Evolutionary conservation across 306 rosid species (phyloP).

Genomic region (Pterocarpus macrocarpus): DNA sequence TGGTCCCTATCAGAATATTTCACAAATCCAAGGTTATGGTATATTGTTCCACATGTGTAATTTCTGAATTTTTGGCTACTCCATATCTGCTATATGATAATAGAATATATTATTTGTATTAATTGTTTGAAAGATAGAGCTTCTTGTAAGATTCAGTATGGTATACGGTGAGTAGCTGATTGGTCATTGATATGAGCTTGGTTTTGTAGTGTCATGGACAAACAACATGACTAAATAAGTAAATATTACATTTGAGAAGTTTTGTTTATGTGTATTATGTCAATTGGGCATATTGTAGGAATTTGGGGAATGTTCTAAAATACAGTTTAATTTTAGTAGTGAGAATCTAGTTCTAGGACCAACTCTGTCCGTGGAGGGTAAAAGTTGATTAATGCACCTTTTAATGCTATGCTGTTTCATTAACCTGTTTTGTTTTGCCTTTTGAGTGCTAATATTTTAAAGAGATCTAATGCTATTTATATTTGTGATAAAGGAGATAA

Average conservation of each 20-base stretch:
- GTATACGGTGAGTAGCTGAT: constrained; percentile 7
- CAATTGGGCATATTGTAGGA: constrained; percentile 16
- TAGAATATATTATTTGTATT: constrained; percentile 8
- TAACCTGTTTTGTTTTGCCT: constrained; percentile 9
- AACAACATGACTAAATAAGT: constrained; percentile 24
- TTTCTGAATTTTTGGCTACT: constrained; percentile 11
- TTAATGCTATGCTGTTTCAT: background rate
- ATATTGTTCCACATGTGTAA: constrained; percentile 15
- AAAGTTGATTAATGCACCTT: constrained; percentile 1
- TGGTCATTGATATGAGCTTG: constrained; percentile 26
- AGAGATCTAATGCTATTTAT: constrained; percentile 34
- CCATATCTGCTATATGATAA: constrained; percentile 16
- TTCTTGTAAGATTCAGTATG: constrained; percentile 10
- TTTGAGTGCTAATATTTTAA: constrained; percentile 31
- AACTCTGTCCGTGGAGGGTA: constrained; percentile 1
- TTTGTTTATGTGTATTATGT: constrained; percentile 16
- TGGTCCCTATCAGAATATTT: background rate
- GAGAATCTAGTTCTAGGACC: constrained; percentile 21
- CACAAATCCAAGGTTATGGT: constrained; percentile 26
- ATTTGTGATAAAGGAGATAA: constrained; percentile 65
- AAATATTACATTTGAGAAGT: constrained; percentile 11
- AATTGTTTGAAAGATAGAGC: background rate
- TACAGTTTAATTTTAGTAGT: constrained; percentile 27
- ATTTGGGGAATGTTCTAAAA: constrained; percentile 24
- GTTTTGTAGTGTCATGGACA: constrained; percentile 11